Base-by-base conservation (phyloP, 495 filamentous ascomycete genomes). In the Penicillium soppii region DNA sequence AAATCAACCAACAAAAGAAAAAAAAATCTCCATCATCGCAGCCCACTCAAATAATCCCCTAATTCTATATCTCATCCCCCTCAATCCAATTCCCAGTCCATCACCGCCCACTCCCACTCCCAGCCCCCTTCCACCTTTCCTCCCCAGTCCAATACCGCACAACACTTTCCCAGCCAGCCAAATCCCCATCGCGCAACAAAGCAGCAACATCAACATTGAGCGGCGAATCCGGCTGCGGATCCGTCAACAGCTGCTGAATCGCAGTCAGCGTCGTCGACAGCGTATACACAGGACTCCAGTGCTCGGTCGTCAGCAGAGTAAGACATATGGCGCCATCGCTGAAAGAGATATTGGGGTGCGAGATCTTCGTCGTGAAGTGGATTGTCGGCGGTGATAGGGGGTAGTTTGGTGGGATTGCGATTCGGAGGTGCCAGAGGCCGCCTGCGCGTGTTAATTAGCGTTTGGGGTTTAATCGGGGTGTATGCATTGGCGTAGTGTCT, bases 251-350 rank as follows among this genome's bases (percentile, higher is more conserved):
- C 75, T 89, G 79, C 43, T 91, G 82, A 29, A 97, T 80, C 17
- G 84, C 82, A 56, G 87, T 85, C 58, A 97, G 69, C 44, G 87
- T 90, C 52, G 82, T 78, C 19, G 86, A 81, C 19, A 97, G 76
- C 23, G 86, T 92, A 62, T 94, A 95, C 25, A 87, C 82, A 25
- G 91, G 87, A 53, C 85, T 85, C 94, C 94, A 98, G 38, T 81
- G 78, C 23, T 84, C 82, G 56, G 86, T 87, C 17, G 76, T 81
- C 37, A 98, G 70, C 47, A 98, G 76, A 53, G 96, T 92, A 10
- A 97, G 80, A 61, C 94, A 97, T 65, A 98, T 94, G 66, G 96
- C 89, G 59, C 94, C 94, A 4, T 85, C 91, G 56, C 76, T 74
- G 62, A 90, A 85, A 50, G 79, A 77, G 20, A 97, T 80, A 70